These are phyloP conservation scores for Tuber magnatum DNA, from an alignment of 495 filamentous ascomycete genomes.

Conservation along the genomic window DNA sequence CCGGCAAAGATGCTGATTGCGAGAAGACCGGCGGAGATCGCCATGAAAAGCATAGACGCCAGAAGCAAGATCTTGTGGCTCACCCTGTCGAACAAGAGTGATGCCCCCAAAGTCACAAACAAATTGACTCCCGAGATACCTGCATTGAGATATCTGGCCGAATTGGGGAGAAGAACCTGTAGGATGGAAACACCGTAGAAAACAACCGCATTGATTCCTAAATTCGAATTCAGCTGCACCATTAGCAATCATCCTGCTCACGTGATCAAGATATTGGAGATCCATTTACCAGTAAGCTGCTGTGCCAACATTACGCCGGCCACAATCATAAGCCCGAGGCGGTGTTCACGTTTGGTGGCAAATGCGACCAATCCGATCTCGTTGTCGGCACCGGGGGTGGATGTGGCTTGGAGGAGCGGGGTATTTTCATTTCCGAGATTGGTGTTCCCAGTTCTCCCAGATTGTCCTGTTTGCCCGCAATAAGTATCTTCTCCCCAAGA, in stretches of 20 bases:
- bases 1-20: constrained; percentile 65
- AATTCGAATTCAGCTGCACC: not conserved
- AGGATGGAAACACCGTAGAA: constrained; percentile 95
- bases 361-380: constrained; percentile 21
- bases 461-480: not conserved
- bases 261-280: not conserved
- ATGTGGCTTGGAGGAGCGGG: constrained; percentile 42
- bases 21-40: constrained; percentile 61
- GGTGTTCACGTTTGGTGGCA: constrained; percentile 48
- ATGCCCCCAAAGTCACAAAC: constrained; percentile 66
- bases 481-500: not conserved
- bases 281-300: constrained; percentile 58
- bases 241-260: not conserved
- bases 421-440: constrained; percentile 45
- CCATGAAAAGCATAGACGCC: constrained; percentile 73
- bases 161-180: constrained; percentile 64
- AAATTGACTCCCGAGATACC: constrained; percentile 80
- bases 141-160: constrained; percentile 72
- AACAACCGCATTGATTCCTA: constrained; percentile 84
- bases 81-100: constrained; percentile 75
- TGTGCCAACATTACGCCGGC: constrained; percentile 87
- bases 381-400: not conserved
- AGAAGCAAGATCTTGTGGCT: constrained; percentile 78
- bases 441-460: too few species aligned
- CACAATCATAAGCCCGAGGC: constrained; percentile 73